Percentiles rank a stretch among this genome's conserved stretches.
These are phyloP conservation scores for Leccinum subrobustum DNA, from an alignment of 1,284 basidiomycete species.

Conservation along the genomic window DNA sequence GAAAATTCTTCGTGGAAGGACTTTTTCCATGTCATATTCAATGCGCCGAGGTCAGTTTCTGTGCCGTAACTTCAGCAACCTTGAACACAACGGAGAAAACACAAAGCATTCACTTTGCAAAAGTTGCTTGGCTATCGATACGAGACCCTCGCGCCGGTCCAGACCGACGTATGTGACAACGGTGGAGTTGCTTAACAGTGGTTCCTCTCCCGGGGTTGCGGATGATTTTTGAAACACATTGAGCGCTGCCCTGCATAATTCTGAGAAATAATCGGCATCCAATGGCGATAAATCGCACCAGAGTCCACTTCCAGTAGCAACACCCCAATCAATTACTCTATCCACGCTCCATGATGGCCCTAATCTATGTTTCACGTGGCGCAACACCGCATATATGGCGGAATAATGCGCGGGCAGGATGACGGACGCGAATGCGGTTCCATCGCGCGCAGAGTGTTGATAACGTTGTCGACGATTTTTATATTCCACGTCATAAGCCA, in stretches of 20 bases:
- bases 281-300: constrained; percentile 48
- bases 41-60: constrained; percentile 49
- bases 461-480: constrained; percentile 54
- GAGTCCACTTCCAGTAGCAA: constrained; percentile 70
- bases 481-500: constrained; percentile 56
- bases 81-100: constrained; percentile 2
- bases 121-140: constrained; percentile 62
- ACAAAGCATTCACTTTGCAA: constrained; percentile 44
- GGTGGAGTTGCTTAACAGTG: constrained; percentile 46
- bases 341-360: constrained; percentile 57
- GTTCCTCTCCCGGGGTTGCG: constrained; percentile 29
- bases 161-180: constrained; percentile 63
- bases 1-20: constrained; percentile 49
- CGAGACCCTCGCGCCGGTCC: constrained; percentile 70
- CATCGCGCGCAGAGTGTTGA: constrained; percentile 64
- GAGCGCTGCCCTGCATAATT: constrained; percentile 54
- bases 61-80: constrained; percentile 12
- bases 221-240: constrained; percentile 56
- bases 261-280: constrained; percentile 13
- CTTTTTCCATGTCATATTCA: constrained; percentile 56
- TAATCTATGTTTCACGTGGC: constrained; percentile 60
- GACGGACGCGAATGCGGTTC: constrained; percentile 71
- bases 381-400: constrained; percentile 63
- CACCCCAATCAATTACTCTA: constrained; percentile 73
- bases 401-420: constrained; percentile 78